phyloP scores from a whole-genome alignment of 805 yeast genomes.

The Dipodascopsis tothii region DNA sequence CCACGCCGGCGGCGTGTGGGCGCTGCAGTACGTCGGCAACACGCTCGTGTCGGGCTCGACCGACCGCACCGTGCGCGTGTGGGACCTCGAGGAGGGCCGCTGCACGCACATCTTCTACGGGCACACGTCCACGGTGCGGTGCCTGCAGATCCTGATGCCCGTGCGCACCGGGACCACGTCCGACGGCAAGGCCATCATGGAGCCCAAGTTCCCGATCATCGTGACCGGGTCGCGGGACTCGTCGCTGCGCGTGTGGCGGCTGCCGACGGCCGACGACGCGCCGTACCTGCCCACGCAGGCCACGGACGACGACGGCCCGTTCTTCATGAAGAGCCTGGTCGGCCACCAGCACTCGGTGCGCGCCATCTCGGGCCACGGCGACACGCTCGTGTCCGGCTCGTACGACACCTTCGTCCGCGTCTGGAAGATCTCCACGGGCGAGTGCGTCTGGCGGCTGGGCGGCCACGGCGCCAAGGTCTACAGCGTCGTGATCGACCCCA shows the following conservation, averaged over 20 bases:
- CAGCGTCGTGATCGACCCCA: conserved; percentile 73
- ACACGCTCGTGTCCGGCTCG: conserved; percentile 77
- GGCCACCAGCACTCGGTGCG: conserved; percentile 81
- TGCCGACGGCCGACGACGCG: conserved; percentile 64
- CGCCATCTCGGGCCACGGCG: conserved; percentile 79
- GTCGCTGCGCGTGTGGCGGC: conserved; percentile 90
- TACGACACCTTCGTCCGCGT: conserved; percentile 86
- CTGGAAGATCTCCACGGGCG: conserved; percentile 76
- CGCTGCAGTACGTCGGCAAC: conserved; percentile 70
- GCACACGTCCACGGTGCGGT: conserved; percentile 83
- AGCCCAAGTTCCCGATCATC: conserved; percentile 60
- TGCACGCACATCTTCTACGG: conserved; percentile 93
- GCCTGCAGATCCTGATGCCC: conserved; percentile 51
- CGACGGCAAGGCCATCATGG: conserved; percentile 47
- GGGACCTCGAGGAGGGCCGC: conserved; percentile 78
- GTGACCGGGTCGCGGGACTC: conserved; percentile 89
- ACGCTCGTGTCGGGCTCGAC: conserved; percentile 90
- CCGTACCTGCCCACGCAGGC: conserved; percentile 7
- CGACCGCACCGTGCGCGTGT: conserved; percentile 85
- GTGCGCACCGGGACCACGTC: conserved; percentile 45
- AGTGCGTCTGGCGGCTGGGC: conserved; percentile 60
- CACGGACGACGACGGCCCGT: conserved; percentile 43
- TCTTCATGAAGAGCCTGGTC: conserved; percentile 55
- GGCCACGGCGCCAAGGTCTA: conserved; percentile 88
- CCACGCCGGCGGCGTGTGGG: conserved; percentile 99